phyloP scores from a whole-genome alignment of 805 yeast genomes.

The Teunomyces kruisii region DNA sequence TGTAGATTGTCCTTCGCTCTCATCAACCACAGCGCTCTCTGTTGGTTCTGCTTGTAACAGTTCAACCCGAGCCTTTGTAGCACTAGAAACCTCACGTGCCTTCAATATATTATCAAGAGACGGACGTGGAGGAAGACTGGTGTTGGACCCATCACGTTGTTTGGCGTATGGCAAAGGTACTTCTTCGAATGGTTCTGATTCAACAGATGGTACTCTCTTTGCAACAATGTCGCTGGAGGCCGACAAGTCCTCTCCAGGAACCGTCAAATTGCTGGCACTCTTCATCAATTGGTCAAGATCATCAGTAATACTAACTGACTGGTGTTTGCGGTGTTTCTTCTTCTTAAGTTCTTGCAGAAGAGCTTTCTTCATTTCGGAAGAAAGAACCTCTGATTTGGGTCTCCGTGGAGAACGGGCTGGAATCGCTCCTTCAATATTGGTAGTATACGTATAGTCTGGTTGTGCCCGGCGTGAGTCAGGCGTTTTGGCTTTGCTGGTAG shows the following conservation, averaged over 20 bases:
- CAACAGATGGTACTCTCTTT: background rate
- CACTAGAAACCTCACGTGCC: background rate
- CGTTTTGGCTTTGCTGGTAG: conserved; percentile 16
- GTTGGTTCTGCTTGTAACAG: background rate
- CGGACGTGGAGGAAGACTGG: conserved; percentile 5
- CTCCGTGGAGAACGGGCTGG: conserved; percentile 41
- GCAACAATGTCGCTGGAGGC: no score
- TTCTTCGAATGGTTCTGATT: background rate
- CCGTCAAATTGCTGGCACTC: conserved; percentile 20
- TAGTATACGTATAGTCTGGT: conserved; percentile 33
- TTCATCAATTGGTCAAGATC: conserved; percentile 41
- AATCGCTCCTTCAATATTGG: conserved; percentile 34
- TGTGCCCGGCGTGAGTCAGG: conserved; percentile 1
- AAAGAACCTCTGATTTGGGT: conserved; percentile 29
- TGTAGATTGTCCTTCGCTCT: no score
- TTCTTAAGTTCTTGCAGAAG: background rate
- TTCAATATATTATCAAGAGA: conserved; percentile 1
- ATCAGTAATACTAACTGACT: conserved; percentile 31
- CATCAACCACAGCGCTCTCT: background rate
- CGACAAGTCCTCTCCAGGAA: background rate
- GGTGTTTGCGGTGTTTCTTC: conserved; percentile 7
- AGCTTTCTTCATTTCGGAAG: background rate
- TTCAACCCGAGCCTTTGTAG: background rate
- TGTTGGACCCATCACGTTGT: background rate
- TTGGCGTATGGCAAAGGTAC: background rate